phyloP scores from a whole-genome alignment of 1,284 basidiomycete genomes.

The Malassezia sp. region DNA sequence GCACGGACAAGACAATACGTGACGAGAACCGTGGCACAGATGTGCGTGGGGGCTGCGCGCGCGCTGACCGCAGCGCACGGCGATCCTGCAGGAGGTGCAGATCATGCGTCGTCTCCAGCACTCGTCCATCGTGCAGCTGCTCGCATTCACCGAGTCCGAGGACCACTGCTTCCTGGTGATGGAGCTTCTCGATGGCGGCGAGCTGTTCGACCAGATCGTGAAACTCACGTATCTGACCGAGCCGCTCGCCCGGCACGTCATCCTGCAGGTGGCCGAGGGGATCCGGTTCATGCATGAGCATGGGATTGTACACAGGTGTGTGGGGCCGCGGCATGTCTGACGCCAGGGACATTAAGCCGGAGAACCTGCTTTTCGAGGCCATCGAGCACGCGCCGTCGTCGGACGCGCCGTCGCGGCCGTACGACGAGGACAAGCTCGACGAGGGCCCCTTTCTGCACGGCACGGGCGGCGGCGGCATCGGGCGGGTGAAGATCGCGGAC shows the following conservation, averaged over 20 bases:
- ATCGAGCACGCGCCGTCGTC: slow-evolving; percentile 87
- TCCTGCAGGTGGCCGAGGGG: slow-evolving; percentile 88
- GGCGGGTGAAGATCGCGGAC: slow-evolving; percentile 95
- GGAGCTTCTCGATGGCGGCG: slow-evolving; percentile 71
- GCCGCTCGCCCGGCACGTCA: slow-evolving; percentile 62
- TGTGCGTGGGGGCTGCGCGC: too few species aligned
- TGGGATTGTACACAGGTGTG: slow-evolving; percentile 92
- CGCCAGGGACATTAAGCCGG: slow-evolving; percentile 96
- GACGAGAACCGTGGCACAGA: slow-evolving; percentile 44
- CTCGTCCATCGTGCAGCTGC: slow-evolving; percentile 63
- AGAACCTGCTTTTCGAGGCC: slow-evolving; percentile 87
- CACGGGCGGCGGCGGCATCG: slow-evolving; percentile 90
- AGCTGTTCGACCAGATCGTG: slow-evolving; percentile 98
- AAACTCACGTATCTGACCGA: slow-evolving; percentile 98
- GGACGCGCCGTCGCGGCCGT: slow-evolving; percentile 61
- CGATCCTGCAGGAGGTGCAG: slow-evolving; percentile 98
- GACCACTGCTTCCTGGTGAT: slow-evolving; percentile 92
- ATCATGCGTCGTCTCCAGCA: slow-evolving; percentile 95
- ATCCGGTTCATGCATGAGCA: slow-evolving; percentile 93
- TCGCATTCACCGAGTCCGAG: slow-evolving; percentile 58
- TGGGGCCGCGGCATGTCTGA: too few species aligned
- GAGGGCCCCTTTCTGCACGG: slow-evolving; percentile 89
- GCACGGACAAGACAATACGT: slow-evolving; percentile 35
- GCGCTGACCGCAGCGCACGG: too few species aligned
- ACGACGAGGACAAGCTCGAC: slow-evolving; percentile 97